phyloP scores from a whole-genome alignment of 352 stramenopile genomes.

The Hyaloperonospora brassicae region DNA sequence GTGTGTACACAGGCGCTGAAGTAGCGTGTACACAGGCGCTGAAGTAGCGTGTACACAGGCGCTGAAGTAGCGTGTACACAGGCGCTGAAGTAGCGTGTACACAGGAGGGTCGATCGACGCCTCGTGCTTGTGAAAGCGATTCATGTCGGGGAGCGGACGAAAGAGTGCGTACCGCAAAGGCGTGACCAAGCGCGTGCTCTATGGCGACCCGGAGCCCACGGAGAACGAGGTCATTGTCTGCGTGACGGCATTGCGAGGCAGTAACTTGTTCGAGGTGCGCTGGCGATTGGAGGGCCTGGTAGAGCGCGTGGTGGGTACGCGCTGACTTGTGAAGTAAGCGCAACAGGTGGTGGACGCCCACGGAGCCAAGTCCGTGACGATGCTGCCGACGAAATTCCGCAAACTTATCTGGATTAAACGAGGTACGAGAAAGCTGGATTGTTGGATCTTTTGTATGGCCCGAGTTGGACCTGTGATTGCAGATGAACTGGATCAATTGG shows the following conservation, averaged over 20 bases:
- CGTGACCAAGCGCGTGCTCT: slow-evolving; percentile 88
- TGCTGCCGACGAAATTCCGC: slow-evolving; percentile 96
- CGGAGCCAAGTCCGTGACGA: slow-evolving; percentile 76
- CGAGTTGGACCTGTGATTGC: no score
- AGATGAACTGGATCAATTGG: no score
- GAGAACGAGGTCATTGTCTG: slow-evolving; percentile 88
- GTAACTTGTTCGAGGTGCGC: slow-evolving; percentile 94
- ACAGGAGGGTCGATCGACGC: background rate
- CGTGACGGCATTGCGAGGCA: slow-evolving; percentile 87
- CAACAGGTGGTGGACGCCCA: slow-evolving; percentile 52
- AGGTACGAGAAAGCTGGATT: slow-evolving; percentile 19
- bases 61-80: background rate
- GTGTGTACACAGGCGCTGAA: background rate
- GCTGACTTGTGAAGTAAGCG: slow-evolving; percentile 4
- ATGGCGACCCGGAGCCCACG: slow-evolving; percentile 85
- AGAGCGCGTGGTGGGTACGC: background rate
- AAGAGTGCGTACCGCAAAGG: slow-evolving; percentile 90
- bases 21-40: no score
- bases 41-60: no score
- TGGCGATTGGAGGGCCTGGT: background rate
- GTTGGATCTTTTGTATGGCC: background rate
- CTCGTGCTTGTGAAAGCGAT: background rate
- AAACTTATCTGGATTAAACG: slow-evolving; percentile 99
- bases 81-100: background rate
- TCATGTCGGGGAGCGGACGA: slow-evolving; percentile 82